Evolutionary conservation across 2,329 filamentous ascomycete species (phyloP).

Genomic region (Trichoderma afroharzianum): DNA sequence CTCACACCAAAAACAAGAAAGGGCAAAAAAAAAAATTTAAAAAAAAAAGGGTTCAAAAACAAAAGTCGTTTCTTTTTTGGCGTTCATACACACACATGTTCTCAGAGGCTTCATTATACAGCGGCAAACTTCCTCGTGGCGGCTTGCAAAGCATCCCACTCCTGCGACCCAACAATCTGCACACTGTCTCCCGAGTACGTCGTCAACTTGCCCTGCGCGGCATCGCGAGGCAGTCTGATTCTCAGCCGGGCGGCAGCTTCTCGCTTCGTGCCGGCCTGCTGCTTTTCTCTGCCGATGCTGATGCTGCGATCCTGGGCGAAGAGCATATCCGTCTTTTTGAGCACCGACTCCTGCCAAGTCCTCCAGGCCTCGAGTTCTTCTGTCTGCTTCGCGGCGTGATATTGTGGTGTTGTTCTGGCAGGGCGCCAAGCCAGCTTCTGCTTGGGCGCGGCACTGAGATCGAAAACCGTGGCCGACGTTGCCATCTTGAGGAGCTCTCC

Average conservation of each 20-base stretch:
- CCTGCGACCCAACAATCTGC: slow-evolving; percentile 50
- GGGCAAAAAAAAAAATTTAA: not conserved
- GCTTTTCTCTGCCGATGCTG: slow-evolving; percentile 27
- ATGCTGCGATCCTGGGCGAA: slow-evolving; percentile 23
- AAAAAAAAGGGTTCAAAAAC: not conserved
- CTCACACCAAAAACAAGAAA: not conserved
- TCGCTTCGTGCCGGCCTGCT: slow-evolving; percentile 26
- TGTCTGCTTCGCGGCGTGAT: slow-evolving; percentile 60
- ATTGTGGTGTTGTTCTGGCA: slow-evolving; percentile 59
- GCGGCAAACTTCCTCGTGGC: slow-evolving; percentile 28
- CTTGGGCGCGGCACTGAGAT: slow-evolving; percentile 54
- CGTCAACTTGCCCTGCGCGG: slow-evolving; percentile 38
- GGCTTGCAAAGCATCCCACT: slow-evolving; percentile 55
- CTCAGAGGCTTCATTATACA: slow-evolving; percentile 22
- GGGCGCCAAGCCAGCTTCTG: slow-evolving; percentile 66
- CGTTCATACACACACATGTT: not conserved
- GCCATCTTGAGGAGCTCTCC: slow-evolving; percentile 62
- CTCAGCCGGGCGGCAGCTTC: slow-evolving; percentile 46
- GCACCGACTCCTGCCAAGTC: slow-evolving; percentile 53
- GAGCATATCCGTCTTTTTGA: slow-evolving; percentile 49
- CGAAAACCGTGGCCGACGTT: slow-evolving; percentile 52
- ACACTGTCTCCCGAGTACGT: slow-evolving; percentile 31
- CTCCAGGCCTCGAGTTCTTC: slow-evolving; percentile 64
- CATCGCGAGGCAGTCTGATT: slow-evolving; percentile 44
- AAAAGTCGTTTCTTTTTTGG: not conserved